Evolutionary conservation across 108 stramenopile genomes (phyloP).

Genomic region (Nitzschia sp.): DNA sequence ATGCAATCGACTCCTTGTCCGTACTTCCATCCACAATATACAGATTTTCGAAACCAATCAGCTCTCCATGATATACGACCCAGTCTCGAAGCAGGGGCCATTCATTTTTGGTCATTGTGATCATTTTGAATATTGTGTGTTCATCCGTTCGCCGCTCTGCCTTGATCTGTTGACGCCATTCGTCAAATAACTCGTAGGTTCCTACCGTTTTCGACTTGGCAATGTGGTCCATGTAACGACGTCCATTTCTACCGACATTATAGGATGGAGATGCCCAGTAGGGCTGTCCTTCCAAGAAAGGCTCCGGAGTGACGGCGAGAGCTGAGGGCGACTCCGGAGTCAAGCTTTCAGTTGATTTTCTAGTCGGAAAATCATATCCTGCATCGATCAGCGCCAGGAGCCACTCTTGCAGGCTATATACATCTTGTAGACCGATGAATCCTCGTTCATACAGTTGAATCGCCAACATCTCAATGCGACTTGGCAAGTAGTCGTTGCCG

Average conservation of each 20-base stretch:
- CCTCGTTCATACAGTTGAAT: conserved; percentile 53
- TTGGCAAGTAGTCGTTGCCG: background rate
- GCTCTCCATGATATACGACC: conserved; percentile 20
- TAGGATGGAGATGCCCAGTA: conserved; percentile 14
- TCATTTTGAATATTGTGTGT: conserved; percentile 13
- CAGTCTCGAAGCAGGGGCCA: conserved; percentile 25
- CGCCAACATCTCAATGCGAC: conserved; percentile 31
- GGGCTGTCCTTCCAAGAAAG: conserved; percentile 4
- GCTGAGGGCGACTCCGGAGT: background rate
- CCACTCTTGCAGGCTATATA: conserved; percentile 38
- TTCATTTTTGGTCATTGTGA: conserved; percentile 29
- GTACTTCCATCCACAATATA: conserved; percentile 27
- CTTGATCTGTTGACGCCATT: conserved; percentile 6
- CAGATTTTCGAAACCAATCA: conserved; percentile 27
- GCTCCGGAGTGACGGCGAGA: background rate
- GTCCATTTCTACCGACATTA: conserved; percentile 1
- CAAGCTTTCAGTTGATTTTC: background rate
- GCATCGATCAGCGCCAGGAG: conserved; percentile 25
- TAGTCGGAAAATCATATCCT: conserved; percentile 33
- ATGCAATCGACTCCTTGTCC: conserved; percentile 3
- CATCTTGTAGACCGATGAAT: conserved; percentile 26
- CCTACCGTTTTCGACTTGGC: background rate
- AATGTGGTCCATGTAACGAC: background rate
- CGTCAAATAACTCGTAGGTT: background rate
- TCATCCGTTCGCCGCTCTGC: background rate